These are phyloP conservation scores for Populus hybrid DNA, from an alignment of 441 rosid species.

Conservation along the genomic window DNA sequence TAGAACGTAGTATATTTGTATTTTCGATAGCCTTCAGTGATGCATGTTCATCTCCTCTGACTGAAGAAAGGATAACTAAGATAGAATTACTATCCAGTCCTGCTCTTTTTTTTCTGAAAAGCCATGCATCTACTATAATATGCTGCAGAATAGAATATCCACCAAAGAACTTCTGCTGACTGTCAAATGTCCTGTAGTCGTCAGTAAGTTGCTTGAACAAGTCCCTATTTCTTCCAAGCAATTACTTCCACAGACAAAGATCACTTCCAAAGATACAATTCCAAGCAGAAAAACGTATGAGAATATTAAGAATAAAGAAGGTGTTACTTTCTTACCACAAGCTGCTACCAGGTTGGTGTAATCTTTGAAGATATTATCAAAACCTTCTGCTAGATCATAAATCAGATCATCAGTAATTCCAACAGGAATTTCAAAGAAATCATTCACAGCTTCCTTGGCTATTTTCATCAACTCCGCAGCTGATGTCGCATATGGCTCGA, in stretches of 20 bases:
- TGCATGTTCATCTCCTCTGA: too few species aligned
- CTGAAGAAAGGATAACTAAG: neutral
- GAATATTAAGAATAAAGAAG: neutral
- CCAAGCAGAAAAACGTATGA: too few species aligned
- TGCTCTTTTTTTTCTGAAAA: neutral
- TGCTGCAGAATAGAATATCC: neutral
- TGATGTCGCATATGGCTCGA: slow-evolving; percentile 76
- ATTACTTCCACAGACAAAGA: neutral
- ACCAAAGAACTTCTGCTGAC: neutral
- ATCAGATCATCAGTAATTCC: slow-evolving; percentile 72
- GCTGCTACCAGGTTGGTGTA: slow-evolving; percentile 67
- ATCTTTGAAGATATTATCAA: slow-evolving; percentile 64
- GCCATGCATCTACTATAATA: neutral
- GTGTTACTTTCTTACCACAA: slow-evolving; percentile 49
- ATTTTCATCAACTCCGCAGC: slow-evolving; percentile 63
- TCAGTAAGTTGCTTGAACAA: too few species aligned
- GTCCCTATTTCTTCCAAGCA: neutral
- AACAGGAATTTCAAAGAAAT: slow-evolving; percentile 71
- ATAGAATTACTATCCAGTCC: neutral
- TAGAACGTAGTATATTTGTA: too few species aligned
- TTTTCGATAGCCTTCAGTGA: too few species aligned
- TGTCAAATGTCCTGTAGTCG: neutral
- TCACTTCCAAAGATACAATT: neutral
- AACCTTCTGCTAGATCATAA: slow-evolving; percentile 62
- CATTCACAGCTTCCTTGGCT: slow-evolving; percentile 58